These are phyloP conservation scores for Tremellales sp. DNA, from an alignment of 1,284 basidiomycete genomes.

Conservation along the genomic window DNA sequence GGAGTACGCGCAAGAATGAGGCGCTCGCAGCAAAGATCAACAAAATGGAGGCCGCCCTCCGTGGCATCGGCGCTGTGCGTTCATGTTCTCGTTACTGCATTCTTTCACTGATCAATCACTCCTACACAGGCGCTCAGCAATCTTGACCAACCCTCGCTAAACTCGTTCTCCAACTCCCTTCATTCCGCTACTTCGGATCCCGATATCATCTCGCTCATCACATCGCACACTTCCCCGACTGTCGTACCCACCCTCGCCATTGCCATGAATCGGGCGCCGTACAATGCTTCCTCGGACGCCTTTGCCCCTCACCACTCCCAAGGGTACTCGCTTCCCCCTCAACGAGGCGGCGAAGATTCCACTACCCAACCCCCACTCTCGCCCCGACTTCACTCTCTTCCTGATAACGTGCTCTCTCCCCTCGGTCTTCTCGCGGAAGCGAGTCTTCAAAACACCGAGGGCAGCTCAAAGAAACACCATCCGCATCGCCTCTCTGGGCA, in stretches of 20 bases:
- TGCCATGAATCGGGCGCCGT: constrained; percentile 27
- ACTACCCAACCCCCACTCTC: constrained; percentile 50
- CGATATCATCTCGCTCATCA: constrained; percentile 74
- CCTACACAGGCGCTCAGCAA: constrained; percentile 57
- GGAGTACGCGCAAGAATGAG: constrained; percentile 81
- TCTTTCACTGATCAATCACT: not conserved
- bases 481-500: constrained; percentile 5
- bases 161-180: constrained; percentile 40
- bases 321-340: constrained; percentile 21
- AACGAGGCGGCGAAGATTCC: constrained; percentile 31
- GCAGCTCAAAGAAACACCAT: constrained; percentile 23
- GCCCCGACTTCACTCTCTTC: constrained; percentile 80
- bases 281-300: constrained; percentile 8
- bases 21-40: constrained; percentile 78
- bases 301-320: constrained; percentile 53
- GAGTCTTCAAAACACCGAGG: constrained; percentile 72
- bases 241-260: constrained; percentile 32
- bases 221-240: constrained; percentile 57
- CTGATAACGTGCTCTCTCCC: constrained; percentile 86
- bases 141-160: constrained; percentile 60
- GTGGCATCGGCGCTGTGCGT: constrained; percentile 49
- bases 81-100: not conserved
- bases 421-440: constrained; percentile 87
- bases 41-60: constrained; percentile 89
- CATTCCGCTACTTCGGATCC: constrained; percentile 43